Evolutionary conservation across 352 stramenopile species (phyloP).

Genomic region (Globisporangium megalacanthum): DNA sequence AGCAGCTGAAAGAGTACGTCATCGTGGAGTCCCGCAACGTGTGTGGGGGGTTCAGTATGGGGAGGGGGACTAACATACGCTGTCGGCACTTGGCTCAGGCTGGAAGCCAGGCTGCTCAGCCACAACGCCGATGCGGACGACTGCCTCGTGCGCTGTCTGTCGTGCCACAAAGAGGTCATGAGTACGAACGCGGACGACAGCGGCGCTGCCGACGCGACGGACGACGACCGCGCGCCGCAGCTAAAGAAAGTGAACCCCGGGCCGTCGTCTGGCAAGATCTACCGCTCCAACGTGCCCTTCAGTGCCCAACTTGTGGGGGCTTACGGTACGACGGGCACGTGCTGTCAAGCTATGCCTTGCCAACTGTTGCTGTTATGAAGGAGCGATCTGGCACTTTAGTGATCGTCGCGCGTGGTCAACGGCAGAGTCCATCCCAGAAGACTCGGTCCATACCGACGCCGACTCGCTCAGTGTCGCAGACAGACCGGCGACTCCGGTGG

Average conservation of each 20-base stretch:
- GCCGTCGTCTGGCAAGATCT: constrained; percentile 41
- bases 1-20: constrained; percentile 56
- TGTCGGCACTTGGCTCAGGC: constrained; percentile 14
- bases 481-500: background rate
- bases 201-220: constrained; percentile 18
- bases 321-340: constrained; percentile 6
- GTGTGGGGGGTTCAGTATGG: background rate
- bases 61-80: background rate
- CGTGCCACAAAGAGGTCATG: constrained; percentile 61
- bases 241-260: constrained; percentile 50
- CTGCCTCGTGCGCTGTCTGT: constrained; percentile 62
- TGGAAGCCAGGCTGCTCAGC: constrained; percentile 46
- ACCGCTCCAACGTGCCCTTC: constrained; percentile 59
- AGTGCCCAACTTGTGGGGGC: constrained; percentile 26
- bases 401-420: background rate
- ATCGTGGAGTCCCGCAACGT: background rate
- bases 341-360: no score
- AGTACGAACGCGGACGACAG: constrained; percentile 17
- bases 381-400: background rate
- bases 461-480: constrained; percentile 3
- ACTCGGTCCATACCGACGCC: constrained; percentile 2
- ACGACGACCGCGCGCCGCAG: constrained; percentile 5
- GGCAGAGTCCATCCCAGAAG: constrained; percentile 12
- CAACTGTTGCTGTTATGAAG: no score
- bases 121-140: constrained; percentile 49